Evolutionary conservation across 2,329 filamentous ascomycete genomes (phyloP), one percentile per base, ranked within the genome.

Genomic region (Trichoderma koningiopsis): DNA sequence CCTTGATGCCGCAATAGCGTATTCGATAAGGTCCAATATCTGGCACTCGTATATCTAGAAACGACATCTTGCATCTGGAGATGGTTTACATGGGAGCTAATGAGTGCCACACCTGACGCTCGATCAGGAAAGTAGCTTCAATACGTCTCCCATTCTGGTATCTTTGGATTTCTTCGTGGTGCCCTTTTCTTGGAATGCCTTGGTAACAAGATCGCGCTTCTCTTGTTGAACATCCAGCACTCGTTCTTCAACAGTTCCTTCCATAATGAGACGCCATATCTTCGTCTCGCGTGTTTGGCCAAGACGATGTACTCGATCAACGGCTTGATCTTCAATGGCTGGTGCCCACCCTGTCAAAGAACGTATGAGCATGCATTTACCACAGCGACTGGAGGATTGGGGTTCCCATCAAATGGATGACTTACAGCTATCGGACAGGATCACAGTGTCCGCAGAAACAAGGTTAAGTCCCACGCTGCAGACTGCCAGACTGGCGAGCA

Each of bases 261-360:
- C 91, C 81, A 97, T 91, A 1, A 97, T 88, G 11, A 97, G 83
- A 58, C 93, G 85, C 84, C 93, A 96, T 1, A 97, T 90, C 1
- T 88, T 94, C 0, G 91, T 94, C 71, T 90, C 86, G 47, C 91
- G 87, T 72, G 86, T 94, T 81, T 97, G 94, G 0, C 94, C 94
- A 0, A 97, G 84, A 0, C 94, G 87, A 77, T 97, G 92, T 7
- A 97, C 93, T 5, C 94, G 90, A 76, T 97, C 94, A 3, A 97
- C 86, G 4, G 94, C 94, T 77, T 97, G 94, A 73, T 97, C 93
- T 79, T 97, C 94, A 68, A 97, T 96, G 0, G 93, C 93, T 0
- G 94, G 94, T 1, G 94, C 93, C 92, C 94, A 97, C 94, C 93
- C 84, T 81, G 52, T 14, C 29, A 53, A 35, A 31, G 19, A 24